Evolutionary conservation across 2,329 filamentous ascomycete genomes (phyloP).

Genomic region (Penicillium frequentans): DNA sequence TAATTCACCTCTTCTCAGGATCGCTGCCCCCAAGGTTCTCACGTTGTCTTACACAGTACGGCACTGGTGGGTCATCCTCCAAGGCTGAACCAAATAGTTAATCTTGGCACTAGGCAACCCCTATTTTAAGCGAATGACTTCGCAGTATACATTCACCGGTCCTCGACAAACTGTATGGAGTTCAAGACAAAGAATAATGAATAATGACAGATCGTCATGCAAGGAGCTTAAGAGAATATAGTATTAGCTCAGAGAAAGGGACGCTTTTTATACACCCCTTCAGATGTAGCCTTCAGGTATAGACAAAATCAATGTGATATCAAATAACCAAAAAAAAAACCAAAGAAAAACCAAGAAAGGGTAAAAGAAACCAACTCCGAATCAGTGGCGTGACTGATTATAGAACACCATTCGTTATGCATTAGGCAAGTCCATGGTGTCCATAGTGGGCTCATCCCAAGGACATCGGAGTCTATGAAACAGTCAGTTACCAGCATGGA

Average conservation of each 20-base stretch:
- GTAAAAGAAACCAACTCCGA: neutral
- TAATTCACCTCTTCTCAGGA: neutral
- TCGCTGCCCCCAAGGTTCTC: neutral
- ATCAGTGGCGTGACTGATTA: neutral
- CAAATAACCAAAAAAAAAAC: neutral
- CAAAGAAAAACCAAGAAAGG: neutral
- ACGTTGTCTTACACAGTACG: neutral
- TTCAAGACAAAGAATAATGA: too few species aligned
- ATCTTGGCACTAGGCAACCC: slow-evolving; percentile 5
- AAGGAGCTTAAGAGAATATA: too few species aligned
- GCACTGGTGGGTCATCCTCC: neutral
- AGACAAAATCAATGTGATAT: neutral
- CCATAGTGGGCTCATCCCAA: neutral
- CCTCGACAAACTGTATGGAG: neutral
- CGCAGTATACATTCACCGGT: neutral
- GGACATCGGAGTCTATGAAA: neutral
- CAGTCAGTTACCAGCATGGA: neutral
- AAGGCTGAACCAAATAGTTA: neutral
- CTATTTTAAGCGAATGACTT: neutral
- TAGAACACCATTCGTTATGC: neutral
- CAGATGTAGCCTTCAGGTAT: neutral
- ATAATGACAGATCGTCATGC: too few species aligned
- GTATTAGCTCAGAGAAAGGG: neutral
- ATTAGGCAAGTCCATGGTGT: neutral
- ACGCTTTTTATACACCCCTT: neutral